Evolutionary conservation across 208 protist species (phyloP).

Genomic region (Histomonas meleagridis): DNA sequence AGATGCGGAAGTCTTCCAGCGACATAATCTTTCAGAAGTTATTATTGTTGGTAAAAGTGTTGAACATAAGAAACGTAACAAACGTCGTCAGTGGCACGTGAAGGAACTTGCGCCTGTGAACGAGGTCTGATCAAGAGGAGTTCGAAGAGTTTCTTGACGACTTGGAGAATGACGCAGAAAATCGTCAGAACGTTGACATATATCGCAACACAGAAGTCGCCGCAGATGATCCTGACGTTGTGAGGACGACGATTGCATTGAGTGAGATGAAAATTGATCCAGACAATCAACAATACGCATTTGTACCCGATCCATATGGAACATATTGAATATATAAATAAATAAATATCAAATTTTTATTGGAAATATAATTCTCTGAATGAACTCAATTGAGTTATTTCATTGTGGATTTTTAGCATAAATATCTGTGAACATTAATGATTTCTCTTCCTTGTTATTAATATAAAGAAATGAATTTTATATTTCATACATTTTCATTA

Average conservation of each 20-base stretch:
- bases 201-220: too few species aligned
- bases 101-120: not conserved
- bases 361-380: too few species aligned
- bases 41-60: not conserved
- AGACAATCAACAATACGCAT: not conserved
- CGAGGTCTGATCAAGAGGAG: not conserved
- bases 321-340: too few species aligned
- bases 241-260: not conserved
- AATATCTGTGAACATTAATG: too few species aligned
- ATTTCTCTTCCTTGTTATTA: too few species aligned
- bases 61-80: not conserved
- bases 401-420: too few species aligned
- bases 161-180: not conserved
- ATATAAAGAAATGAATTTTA: too few species aligned
- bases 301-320: not conserved
- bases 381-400: too few species aligned
- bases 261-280: not conserved
- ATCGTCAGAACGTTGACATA: not conserved
- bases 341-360: too few species aligned
- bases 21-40: not conserved
- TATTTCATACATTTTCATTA: too few species aligned
- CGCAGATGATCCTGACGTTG: not conserved
- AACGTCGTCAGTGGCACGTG: not conserved
- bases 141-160: constrained; percentile 28
- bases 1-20: not conserved